Percentiles rank a stretch among this genome's conserved stretches.
Conservation (phyloP, 176 grass and related monocot species). For the Rhynchospora tenuis region DNA sequence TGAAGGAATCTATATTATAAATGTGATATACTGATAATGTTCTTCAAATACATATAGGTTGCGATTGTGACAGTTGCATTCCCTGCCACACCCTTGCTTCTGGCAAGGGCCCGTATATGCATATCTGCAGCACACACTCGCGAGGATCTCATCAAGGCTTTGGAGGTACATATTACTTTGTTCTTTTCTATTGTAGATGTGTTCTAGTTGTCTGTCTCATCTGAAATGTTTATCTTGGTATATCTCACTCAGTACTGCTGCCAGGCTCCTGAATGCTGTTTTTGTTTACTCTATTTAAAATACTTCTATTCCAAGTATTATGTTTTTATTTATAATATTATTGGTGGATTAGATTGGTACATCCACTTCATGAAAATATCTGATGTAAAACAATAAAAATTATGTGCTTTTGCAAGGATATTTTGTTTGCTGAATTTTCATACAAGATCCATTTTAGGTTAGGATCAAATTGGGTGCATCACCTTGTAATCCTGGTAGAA, state of each 20-base stretch:
- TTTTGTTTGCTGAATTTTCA: neutral
- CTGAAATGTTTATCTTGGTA: neutral
- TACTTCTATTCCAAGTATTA: neutral
- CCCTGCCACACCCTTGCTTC: slow-evolving; percentile 82
- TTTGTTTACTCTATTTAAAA: neutral
- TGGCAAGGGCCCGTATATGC: slow-evolving; percentile 90
- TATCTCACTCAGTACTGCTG: neutral
- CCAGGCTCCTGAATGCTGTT: neutral
- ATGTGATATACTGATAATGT: neutral
- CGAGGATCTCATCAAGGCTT: slow-evolving; percentile 85
- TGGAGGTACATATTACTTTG: slow-evolving; percentile 53
- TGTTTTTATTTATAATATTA: neutral
- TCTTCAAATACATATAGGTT: slow-evolving; percentile 43
- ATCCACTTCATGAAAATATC: neutral
- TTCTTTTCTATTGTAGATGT: slow-evolving; percentile 17
- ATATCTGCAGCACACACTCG: slow-evolving; percentile 86
- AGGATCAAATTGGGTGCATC: neutral
- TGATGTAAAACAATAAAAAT: neutral
- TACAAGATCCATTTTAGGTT: neutral
- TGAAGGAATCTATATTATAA: neutral
- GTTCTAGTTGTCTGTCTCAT: neutral
- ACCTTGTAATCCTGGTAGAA: neutral
- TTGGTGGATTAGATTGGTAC: neutral
- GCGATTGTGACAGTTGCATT: slow-evolving; percentile 92
- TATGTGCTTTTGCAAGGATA: neutral